Percentiles rank a stretch among this genome's conserved stretches.
phyloP scores from a whole-genome alignment of 257 asterid species.

The Nicotiana knightiana region DNA sequence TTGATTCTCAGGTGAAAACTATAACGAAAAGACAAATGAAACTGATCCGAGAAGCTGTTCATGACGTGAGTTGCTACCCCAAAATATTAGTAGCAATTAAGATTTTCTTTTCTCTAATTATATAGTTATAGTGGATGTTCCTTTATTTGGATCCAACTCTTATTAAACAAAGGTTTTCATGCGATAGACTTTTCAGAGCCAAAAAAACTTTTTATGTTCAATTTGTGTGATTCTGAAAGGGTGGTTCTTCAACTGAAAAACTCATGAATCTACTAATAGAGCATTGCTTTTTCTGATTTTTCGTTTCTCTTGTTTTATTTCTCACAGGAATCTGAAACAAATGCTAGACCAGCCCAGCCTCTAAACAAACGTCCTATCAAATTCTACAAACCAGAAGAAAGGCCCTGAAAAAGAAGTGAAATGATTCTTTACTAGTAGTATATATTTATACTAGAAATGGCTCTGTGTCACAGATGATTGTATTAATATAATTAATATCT shows the following conservation, averaged over 20 bases:
- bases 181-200: background rate
- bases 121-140: background rate
- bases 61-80: conserved; percentile 34
- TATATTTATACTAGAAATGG: background rate
- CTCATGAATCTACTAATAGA: background rate
- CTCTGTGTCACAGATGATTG: background rate
- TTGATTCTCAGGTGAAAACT: conserved; percentile 36
- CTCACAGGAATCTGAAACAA: background rate
- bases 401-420: background rate
- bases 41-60: conserved; percentile 51
- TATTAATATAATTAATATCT: background rate
- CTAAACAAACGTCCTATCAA: background rate
- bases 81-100: background rate
- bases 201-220: too few relatives aligned
- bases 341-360: background rate
- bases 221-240: background rate
- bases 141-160: background rate
- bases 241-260: background rate
- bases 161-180: too few relatives aligned
- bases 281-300: background rate
- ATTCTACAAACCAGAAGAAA: background rate
- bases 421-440: background rate
- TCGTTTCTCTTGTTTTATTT: background rate
- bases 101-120: background rate
- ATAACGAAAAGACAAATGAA: conserved; percentile 44